These are phyloP conservation scores for Candida incommunis DNA, from an alignment of 805 yeast species.

Conservation along the genomic window DNA sequence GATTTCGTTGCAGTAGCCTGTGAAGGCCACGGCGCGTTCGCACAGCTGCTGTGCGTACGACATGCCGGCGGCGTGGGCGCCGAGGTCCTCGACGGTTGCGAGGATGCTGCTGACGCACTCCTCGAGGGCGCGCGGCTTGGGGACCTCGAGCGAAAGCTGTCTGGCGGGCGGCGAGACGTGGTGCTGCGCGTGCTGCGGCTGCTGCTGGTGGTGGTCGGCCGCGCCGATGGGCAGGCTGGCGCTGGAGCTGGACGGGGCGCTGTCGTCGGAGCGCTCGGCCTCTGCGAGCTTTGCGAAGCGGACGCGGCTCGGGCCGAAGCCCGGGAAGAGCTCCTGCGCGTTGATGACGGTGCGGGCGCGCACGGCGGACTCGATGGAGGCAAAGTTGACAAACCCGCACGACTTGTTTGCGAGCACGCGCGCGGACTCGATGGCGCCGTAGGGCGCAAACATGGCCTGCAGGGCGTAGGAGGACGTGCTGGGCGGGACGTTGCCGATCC, in stretches of 20 bases:
- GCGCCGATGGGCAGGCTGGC: slow-evolving; percentile 9
- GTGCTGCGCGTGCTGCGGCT: slow-evolving; percentile 2
- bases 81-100: slow-evolving; percentile 19
- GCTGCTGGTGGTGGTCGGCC: no score
- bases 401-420: slow-evolving; percentile 35
- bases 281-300: slow-evolving; percentile 65
- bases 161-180: slow-evolving; percentile 14
- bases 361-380: slow-evolving; percentile 59
- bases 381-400: slow-evolving; percentile 58
- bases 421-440: slow-evolving; percentile 48
- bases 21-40: slow-evolving; percentile 17
- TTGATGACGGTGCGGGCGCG: slow-evolving; percentile 63
- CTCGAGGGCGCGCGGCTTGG: slow-evolving; percentile 8
- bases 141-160: slow-evolving; percentile 17
- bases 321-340: slow-evolving; percentile 73
- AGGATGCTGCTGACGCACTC: slow-evolving; percentile 19
- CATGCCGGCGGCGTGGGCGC: slow-evolving; percentile 17
- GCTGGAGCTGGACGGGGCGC: slow-evolving; percentile 10
- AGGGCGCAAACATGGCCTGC: slow-evolving; percentile 43
- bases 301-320: slow-evolving; percentile 55
- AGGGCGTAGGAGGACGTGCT: slow-evolving; percentile 39
- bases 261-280: slow-evolving; percentile 8
- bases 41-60: slow-evolving; percentile 17
- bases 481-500: slow-evolving; percentile 70
- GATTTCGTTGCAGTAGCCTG: slow-evolving; percentile 18